phyloP scores from a whole-genome alignment of 2,329 filamentous ascomycete genomes.

The Gremmenia infestans region DNA sequence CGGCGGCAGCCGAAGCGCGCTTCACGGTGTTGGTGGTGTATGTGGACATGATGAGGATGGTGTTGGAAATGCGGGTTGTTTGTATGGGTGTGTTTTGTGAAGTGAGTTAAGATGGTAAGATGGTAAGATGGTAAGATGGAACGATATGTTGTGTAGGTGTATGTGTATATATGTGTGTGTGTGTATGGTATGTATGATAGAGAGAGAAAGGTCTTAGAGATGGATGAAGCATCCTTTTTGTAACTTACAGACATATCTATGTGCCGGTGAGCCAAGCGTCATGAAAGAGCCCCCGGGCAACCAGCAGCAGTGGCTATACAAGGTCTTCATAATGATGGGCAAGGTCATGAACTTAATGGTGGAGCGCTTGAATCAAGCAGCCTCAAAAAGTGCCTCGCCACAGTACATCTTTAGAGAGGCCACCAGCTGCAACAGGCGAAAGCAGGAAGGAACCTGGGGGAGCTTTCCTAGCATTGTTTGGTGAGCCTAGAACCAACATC shows the following conservation, averaged over 20 bases:
- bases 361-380: not conserved
- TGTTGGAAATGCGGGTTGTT: not conserved
- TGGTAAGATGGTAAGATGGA: not conserved
- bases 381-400: constrained; percentile 2
- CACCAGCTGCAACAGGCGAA: not conserved
- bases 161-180: not conserved
- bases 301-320: constrained; percentile 1
- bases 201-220: not conserved
- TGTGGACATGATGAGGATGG: not conserved
- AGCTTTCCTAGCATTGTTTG: not conserved
- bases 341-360: not conserved
- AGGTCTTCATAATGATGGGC: not conserved
- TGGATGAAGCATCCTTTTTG: not conserved
- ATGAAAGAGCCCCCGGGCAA: constrained; percentile 1
- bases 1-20: no score
- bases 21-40: not conserved
- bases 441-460: not conserved
- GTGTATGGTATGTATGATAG: not conserved
- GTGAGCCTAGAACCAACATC: not conserved
- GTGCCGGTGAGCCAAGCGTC: not conserved
- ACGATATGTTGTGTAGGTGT: not conserved
- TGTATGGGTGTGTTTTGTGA: no score
- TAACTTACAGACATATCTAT: not conserved
- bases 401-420: not conserved
- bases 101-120: not conserved